These are phyloP conservation scores for Cystobasidium onofrii DNA, from an alignment of 768 basidiomycete species.

Conservation along the genomic window DNA sequence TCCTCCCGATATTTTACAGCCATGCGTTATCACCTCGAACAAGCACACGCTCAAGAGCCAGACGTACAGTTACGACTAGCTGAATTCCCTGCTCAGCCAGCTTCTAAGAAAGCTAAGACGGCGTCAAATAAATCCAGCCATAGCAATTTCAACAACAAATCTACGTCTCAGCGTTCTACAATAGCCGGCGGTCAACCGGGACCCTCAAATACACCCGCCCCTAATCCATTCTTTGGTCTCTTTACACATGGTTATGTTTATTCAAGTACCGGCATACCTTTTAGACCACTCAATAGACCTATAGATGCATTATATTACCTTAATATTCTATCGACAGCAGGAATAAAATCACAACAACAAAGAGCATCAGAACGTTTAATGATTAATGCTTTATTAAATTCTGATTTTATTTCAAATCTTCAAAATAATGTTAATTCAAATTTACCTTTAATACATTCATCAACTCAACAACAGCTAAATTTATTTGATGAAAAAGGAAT, in stretches of 20 bases:
- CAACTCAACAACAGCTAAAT: background rate
- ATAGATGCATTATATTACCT: constrained; percentile 29
- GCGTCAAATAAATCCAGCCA: background rate
- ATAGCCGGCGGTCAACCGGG: background rate
- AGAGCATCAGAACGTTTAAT: constrained; percentile 23
- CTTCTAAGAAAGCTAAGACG: constrained; percentile 3
- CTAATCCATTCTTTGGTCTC: constrained; percentile 9
- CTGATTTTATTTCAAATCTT: constrained; percentile 2
- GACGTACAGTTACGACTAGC: background rate
- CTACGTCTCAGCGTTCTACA: background rate
- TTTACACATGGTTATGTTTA: constrained; percentile 26
- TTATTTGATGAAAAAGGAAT: constrained; percentile 11
- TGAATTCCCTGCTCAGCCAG: constrained; percentile 1
- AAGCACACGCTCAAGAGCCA: constrained; percentile 14
- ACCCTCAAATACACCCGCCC: background rate
- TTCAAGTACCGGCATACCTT: constrained; percentile 3
- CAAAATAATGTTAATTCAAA: constrained; percentile 5
- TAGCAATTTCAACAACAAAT: background rate
- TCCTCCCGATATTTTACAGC: too few species aligned
- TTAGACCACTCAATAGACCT: constrained; percentile 8
- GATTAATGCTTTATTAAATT: constrained; percentile 14
- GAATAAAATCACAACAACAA: constrained; percentile 18
- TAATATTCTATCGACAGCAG: constrained; percentile 12
- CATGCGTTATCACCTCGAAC: constrained; percentile 25
- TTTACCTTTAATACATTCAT: background rate